A percentile compares a stretch with the other conserved stretches of the same genome.
phyloP scores from a whole-genome alignment of 2,329 filamentous ascomycete species.

The Seiridium cupressi region DNA sequence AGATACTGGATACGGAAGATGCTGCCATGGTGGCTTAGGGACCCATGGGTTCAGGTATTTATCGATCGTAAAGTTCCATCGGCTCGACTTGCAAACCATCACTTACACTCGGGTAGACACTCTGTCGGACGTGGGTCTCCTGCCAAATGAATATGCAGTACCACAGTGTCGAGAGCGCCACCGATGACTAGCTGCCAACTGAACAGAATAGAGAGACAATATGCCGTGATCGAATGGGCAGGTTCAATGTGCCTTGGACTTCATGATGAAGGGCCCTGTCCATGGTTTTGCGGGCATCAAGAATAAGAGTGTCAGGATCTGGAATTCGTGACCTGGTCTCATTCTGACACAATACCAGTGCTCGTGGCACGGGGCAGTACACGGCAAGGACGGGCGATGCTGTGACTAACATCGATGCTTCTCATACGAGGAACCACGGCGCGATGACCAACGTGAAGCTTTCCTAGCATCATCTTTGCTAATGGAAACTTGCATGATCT shows the following conservation, averaged over 20 bases:
- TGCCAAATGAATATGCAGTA: neutral
- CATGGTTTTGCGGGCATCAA: neutral
- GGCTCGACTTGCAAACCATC: neutral
- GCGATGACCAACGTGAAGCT: neutral
- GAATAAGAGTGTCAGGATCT: neutral
- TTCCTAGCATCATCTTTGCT: constrained; percentile 4
- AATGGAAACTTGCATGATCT: neutral
- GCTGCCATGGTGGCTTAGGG: constrained; percentile 61
- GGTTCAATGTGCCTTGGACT: neutral
- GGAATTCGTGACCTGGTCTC: neutral
- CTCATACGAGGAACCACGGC: neutral
- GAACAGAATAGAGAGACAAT: neutral
- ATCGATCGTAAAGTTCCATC: constrained; percentile 73
- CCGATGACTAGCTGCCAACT: neutral
- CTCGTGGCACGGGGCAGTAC: neutral
- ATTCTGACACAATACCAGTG: neutral
- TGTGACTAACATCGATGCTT: neutral
- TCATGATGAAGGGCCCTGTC: neutral
- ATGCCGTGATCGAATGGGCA: neutral
- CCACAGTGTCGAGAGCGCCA: neutral
- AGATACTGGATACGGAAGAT: constrained; percentile 64
- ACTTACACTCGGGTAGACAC: neutral
- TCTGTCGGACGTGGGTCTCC: neutral
- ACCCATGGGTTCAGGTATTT: constrained; percentile 69
- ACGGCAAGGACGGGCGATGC: neutral